These are phyloP conservation scores for Elsinoe ampelina DNA, from an alignment of 2,329 filamentous ascomycete species.

Conservation along the genomic window DNA sequence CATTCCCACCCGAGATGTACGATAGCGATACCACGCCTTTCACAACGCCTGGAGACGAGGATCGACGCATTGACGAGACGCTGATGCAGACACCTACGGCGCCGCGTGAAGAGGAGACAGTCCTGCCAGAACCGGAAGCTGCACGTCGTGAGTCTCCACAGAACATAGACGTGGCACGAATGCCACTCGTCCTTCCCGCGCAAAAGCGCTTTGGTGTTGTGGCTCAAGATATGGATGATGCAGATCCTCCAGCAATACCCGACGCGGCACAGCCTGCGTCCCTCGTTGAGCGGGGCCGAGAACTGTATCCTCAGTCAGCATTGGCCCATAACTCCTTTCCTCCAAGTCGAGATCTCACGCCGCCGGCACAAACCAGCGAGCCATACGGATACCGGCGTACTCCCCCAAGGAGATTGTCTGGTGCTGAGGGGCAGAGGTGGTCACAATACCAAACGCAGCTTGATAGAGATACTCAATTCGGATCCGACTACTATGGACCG, in stretches of 20 bases:
- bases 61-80: neutral
- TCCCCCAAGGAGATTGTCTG: neutral
- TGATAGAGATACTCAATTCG: neutral
- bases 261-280: neutral
- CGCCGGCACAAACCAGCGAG: neutral
- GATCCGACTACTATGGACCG: neutral
- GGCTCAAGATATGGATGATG: neutral
- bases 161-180: neutral
- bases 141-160: neutral
- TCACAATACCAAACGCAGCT: conserved; percentile 2
- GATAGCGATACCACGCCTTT: conserved; percentile 5
- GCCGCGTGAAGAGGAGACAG: neutral
- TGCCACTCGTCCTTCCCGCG: neutral
- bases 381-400: neutral
- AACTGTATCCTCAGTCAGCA: neutral
- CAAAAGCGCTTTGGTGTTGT: conserved; percentile 9
- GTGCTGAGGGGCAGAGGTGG: neutral
- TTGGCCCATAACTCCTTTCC: neutral
- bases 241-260: neutral
- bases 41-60: conserved; percentile 5
- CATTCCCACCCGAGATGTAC: conserved; percentile 3
- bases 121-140: neutral
- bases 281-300: neutral
- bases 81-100: neutral
- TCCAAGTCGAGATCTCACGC: conserved; percentile 3